Base-by-base conservation (phyloP, 805 yeast genomes). In the Sugiyamaella floridensis region DNA sequence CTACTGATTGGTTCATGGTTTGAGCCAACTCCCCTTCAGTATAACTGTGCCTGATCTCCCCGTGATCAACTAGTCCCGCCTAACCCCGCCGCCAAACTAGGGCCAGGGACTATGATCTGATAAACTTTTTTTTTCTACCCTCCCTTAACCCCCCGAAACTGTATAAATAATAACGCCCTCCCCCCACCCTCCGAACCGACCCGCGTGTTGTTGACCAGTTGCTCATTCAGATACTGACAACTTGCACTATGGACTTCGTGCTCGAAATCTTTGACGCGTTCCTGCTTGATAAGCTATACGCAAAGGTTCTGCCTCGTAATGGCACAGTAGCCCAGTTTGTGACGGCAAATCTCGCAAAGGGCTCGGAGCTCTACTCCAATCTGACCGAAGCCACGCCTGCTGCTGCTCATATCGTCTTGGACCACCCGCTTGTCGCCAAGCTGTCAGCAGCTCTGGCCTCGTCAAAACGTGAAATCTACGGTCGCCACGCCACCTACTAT, bases 211-310 rank as follows among this genome's bases (percentile, higher is more conserved):
- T 22, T 22, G 26, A 22, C 26, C 26, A 22, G 26, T 22, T 22
- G 26, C 26, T 4, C 26, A 22, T 6, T 22, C 26, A 22, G 6
- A 22, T 6, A 22, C 26, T 22, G 6, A 22, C 26, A 22, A 22
- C 26, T 22, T 22, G 26, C 26, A 22, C 46, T 53, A 92, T 93
- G 99, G 99, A 93, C 84, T 74, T 93, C 64, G 89, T 89, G 20
- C 77, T 93, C 49, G 99, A 93, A 69, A 73, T 81, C 20, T 71
- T 75, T 45, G 99, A 93, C 70, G 76, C 86, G 47, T 86, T 71
- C 61, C 62, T 81, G 28, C 78, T 92, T 48, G 99, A 93, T 71
- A 76, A 74, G 66, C 71, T 80, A 15, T 92, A 89, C 62, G 86
- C 97, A 29, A 71, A 71, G 42, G 56, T 80, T 2, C 72, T 88